Evolutionary conservation across 495 filamentous ascomycete genomes (phyloP), one percentile per base, ranked within the genome.

Genomic region (Neurospora sp.): DNA sequence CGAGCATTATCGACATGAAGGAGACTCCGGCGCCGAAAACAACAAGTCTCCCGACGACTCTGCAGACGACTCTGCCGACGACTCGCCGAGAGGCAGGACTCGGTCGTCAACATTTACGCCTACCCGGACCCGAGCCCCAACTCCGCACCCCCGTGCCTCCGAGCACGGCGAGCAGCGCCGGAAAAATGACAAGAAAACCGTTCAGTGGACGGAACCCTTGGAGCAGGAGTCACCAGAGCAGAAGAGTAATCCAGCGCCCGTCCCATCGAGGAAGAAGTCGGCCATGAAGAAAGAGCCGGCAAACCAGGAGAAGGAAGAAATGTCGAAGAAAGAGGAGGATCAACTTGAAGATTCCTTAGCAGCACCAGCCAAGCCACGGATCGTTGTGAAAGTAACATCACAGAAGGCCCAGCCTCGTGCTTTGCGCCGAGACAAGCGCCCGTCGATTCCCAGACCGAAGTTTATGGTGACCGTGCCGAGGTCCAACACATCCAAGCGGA

Each of bases 11-110:
- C 45, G 45, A 24, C 45, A 54, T 24, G 45, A 54, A 2, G 45
- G 45, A 54, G 10, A 0, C 0, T 2, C 3, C 0, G 9, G 0
- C 4, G 0, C 21, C 10, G 1, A 54, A 5, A 5, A 54, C 21
- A 10, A 54, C 21, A 1, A 13, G 5, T 0, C 9, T 54, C 9
- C 21, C 0, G 45, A 0, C 45, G 45, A 54, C 21, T 24, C 21
- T n/a, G n/a, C n/a, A n/a, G n/a, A n/a, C n/a, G n/a, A n/a, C n/a
- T n/a, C n/a, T n/a, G n/a, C n/a, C n/a, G n/a, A 0, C 45, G 45
- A 54, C 21, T 24, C 21, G 10, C 45, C 2, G 8, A n/a, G 45
- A 24, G 10, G 45, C 11, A 11, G 45, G 0, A 28, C 45, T 0
- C 45, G 0, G 0, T 54, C 45, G 2, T 28, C 21, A 9, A 13